These are phyloP conservation scores for Aphanomyces astaci DNA, from an alignment of 352 stramenopile genomes.

Conservation along the genomic window DNA sequence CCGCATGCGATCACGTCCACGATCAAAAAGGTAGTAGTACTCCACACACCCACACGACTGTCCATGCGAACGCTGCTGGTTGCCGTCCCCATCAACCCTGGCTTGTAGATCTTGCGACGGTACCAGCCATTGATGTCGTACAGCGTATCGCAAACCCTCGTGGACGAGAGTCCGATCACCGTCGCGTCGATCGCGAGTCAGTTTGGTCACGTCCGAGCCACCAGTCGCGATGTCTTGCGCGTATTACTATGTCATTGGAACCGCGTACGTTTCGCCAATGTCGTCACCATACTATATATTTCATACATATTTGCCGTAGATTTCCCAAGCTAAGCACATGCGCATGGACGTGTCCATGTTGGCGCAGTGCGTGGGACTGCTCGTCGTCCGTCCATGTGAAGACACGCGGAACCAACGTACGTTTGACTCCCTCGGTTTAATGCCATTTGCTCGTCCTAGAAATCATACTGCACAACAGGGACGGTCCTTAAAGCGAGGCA, in stretches of 20 bases:
- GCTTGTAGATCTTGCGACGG: neutral
- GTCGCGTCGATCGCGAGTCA: neutral
- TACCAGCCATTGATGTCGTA: neutral
- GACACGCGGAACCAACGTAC: neutral
- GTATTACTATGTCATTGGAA: neutral
- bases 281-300: too few relatives aligned
- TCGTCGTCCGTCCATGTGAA: neutral
- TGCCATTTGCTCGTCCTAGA: neutral
- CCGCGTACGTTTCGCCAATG: neutral
- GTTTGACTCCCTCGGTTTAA: neutral
- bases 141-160: neutral
- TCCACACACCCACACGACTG: neutral
- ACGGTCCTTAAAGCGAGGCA: neutral
- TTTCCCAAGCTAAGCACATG: neutral
- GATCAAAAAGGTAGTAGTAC: neutral
- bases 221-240: slow-evolving; percentile 4
- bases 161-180: neutral
- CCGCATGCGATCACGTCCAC: slow-evolving; percentile 1
- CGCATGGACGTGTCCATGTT: neutral
- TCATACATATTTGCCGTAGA: neutral
- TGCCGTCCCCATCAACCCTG: too few relatives aligned
- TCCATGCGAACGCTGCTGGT: neutral
- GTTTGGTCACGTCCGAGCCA: neutral
- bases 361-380: neutral
- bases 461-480: neutral